Base-by-base conservation (phyloP, 2,329 filamentous ascomycete genomes). In the Raffaelea arxii region DNA sequence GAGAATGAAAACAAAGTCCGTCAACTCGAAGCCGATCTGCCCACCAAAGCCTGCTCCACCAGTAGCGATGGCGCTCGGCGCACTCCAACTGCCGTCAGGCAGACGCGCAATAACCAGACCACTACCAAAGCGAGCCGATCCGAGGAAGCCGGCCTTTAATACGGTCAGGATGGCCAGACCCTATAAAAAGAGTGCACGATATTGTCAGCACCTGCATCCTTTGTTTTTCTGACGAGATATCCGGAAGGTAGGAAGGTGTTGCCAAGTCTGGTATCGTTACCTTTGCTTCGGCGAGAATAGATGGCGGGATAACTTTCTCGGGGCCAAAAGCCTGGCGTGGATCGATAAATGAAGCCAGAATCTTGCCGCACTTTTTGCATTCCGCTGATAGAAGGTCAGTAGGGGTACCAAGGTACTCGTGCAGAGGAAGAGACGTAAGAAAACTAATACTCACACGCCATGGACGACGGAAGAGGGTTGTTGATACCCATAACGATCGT, bases 1-100 rank as follows among this genome's bases (percentile, higher is more conserved):
- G 54, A 98, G 80, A 54, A 98, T 96, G 68, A 98, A 97, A 62
- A 98, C 92, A 62, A 98, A 98, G 63, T 92, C 87, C 49, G 87
- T 92, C 51, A 94, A 66, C 65, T 94, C 87, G 64, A 91, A 86
- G 30, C 86, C 86, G 58, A 94, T 87, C 67, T 92, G 86, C 36
- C 86, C 86, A 55, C 86, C 86, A 54, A 94, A 86, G 22, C 86
- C 87, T 46, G 82, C 87, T 55, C 87, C 87, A 24, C 84, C 80
- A 2, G 85, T 89, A 44, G 82, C 82, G 59, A 92, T 89, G 44
- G 86, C 87, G 48, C 80, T 84, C 12, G 86, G 86, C 3, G 86
- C 86, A 53, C 83, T 88, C 86, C 86, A 94, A 47, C 72, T 72
- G 36, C 86, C 86, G 62, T 91, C 82, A 42, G 81, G 73, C 6